A percentile compares a stretch with the other conserved stretches of the same genome.
Conservation (phyloP, 371 early-diverging fungal genomes). For the Mortierella sp. region DNA sequence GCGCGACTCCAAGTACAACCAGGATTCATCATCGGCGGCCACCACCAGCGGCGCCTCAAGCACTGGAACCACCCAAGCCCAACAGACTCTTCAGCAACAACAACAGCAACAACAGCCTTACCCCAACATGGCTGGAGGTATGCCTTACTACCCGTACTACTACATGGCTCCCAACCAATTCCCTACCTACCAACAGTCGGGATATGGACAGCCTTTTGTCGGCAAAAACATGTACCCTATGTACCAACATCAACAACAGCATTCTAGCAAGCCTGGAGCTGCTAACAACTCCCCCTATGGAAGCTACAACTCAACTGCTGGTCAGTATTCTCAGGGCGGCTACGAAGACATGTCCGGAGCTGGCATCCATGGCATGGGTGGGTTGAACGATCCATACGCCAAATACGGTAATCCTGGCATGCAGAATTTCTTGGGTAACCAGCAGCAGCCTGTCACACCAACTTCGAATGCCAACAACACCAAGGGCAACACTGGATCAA, state of each 20-base stretch:
- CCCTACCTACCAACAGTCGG: constrained; percentile 74
- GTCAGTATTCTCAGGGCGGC: constrained; percentile 46
- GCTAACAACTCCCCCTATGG: constrained; percentile 43
- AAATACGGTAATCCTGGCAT: constrained; percentile 48
- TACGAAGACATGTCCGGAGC: constrained; percentile 52
- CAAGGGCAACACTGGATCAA: constrained; percentile 25
- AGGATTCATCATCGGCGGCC: constrained; percentile 29
- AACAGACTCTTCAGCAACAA: constrained; percentile 54
- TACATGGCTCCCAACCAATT: constrained; percentile 79
- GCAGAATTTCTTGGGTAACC: constrained; percentile 41
- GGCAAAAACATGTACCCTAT: constrained; percentile 89
- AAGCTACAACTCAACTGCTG: constrained; percentile 36
- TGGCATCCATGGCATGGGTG: constrained; percentile 43
- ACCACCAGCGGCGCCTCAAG: constrained; percentile 48
- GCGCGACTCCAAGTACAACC: constrained; percentile 49
- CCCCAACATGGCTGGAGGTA: constrained; percentile 52
- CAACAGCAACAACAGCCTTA: constrained; percentile 59
- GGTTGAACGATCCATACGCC: constrained; percentile 40
- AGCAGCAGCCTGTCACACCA: constrained; percentile 29
- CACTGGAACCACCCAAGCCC: constrained; percentile 49
- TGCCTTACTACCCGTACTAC: constrained; percentile 84
- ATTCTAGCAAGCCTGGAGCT: constrained; percentile 49
- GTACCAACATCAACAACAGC: constrained; percentile 61
- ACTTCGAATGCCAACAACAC: constrained; percentile 21
- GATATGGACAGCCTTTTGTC: constrained; percentile 87